Base-by-base conservation (phyloP, 306 rosid species). In the Pterocarpus macrocarpus region DNA sequence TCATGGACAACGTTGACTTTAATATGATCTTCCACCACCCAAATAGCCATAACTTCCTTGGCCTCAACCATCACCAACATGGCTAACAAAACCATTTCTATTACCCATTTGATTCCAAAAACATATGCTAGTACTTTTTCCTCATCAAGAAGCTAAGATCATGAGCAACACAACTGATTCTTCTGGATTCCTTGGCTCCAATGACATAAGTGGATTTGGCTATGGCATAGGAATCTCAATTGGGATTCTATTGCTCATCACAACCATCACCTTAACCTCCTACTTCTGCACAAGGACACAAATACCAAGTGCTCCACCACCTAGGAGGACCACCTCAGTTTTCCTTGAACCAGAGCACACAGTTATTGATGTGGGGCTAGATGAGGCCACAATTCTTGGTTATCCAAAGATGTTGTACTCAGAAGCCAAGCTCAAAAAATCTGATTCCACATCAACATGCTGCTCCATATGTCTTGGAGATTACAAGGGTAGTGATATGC, bases 401-500 rank as follows among this genome's bases (percentile, higher is more conserved):
- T 92, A 90, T 47, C 99, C 97, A 3, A 91, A 86, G 89, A 64
- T 91, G 87, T 85, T 84, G 1, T 95, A 86, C 84, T 88, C 95
- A 4, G 97, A 95, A 59, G 88, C 89, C 22, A 91, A 92, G 90
- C 28, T 77, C 1, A 79, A 75, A 5, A 89, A 87, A 80, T 74
- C 86, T 15, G 81, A 75, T 74, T 79, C 89, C 59, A 80, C 91
- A 2, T 64, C 91, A 63, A 81, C 94, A 56, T 89, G 95, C 35
- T 95, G 99, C 34, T 95, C 97, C 38, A 88, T 95, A 33, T 95
- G 99, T 78, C 71, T 95, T 33, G 95, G 85, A 5, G 99, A 95
- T 79, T 95, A 95, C 78, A 93, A 88, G 81, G 63, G 68, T 14
- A 64, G 16, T 12, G 97, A 95, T 68, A 75, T 83, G 83, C 83